Base-by-base conservation (phyloP, 345 rosid genomes). In the Brassica napus region DNA sequence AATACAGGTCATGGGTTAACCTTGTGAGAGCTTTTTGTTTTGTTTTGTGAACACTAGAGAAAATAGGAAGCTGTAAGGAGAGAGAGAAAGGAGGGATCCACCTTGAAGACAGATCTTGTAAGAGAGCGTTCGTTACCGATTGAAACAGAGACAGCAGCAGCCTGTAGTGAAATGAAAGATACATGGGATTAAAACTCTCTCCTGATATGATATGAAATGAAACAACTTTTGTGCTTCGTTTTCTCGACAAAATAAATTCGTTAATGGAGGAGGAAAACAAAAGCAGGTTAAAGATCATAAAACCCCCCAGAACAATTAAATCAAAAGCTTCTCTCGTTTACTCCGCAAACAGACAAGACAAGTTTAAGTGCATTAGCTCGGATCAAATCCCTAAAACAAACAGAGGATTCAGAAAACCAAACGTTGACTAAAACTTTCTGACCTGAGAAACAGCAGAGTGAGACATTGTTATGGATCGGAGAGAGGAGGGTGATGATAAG, bases 381-480 rank as follows among this genome's bases (percentile, higher is more conserved):
- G 42, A 31, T 72, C 55, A 59, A 54, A 77, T 4, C 71, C 76
- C 62, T 65, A 65, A 78, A 0, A 10, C 35, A 39, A 55, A 63
- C 31, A n/a, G 1, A 47, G 6, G 4, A 35, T 26, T 26, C 0
- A 9, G 2, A 15, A 21, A 44, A 34, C 2, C 16, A 73, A 68
- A 61, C 82, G 65, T 52, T 73, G 78, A 73, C 82, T 4, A 16
- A 18, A 16, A 42, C 5, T 12, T 12, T 52, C 71, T 72, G 37
- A 79, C 82, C 82, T 79, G 82, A 74, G 78, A 74, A 49, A 79
- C 49, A 59, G 82, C 75, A 68, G 82, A 74, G 74, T 79, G 75
- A 61, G 82, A 79, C 82, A 79, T 79, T 47, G 69, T 23, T 58
- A 15, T 59, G 4, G 74, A 74, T 73, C 57, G 57, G 57, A 59